These are phyloP conservation scores for Kurtzmaniella natalensis DNA, from an alignment of 1,139 yeast genomes.

Conservation along the genomic window DNA sequence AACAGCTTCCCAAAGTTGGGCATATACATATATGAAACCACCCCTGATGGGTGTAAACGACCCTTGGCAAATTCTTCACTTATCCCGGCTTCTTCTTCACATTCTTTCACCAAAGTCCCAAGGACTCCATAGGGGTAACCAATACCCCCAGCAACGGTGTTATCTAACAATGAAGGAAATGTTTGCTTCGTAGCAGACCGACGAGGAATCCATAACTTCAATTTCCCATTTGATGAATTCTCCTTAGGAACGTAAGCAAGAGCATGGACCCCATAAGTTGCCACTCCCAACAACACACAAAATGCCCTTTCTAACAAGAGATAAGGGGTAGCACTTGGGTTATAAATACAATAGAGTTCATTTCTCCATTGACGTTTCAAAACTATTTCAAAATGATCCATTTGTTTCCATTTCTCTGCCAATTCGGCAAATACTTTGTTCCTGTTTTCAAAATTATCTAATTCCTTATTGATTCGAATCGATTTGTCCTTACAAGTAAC, in stretches of 20 bases:
- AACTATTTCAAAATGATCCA: conserved; percentile 36
- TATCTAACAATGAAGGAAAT: conserved; percentile 87
- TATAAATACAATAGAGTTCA: conserved; percentile 73
- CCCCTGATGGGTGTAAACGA: conserved; percentile 54
- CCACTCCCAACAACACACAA: conserved; percentile 76
- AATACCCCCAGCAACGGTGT: conserved; percentile 92
- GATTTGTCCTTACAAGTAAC: conserved; percentile 24
- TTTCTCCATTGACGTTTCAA: conserved; percentile 75
- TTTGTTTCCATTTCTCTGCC: conserved; percentile 39
- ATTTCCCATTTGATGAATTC: conserved; percentile 32
- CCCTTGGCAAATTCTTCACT: conserved; percentile 42
- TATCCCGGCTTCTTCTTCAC: conserved; percentile 90
- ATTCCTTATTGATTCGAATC: conserved; percentile 32
- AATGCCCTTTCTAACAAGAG: conserved; percentile 74
- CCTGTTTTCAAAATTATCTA: conserved; percentile 46
- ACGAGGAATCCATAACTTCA: conserved; percentile 81
- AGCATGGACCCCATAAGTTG: conserved; percentile 86
- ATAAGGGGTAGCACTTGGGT: conserved; percentile 53
- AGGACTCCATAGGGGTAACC: conserved; percentile 74
- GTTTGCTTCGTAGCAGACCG: conserved; percentile 76
- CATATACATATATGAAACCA: conserved; percentile 60
- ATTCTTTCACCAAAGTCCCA: conserved; percentile 82
- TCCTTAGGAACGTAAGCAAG: conserved; percentile 62
- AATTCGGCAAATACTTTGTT: conserved; percentile 39
- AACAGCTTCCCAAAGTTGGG: conserved; percentile 20